Evolutionary conservation across 2,329 filamentous ascomycete species (phyloP), one percentile per base, ranked within the genome.

Genomic region (Penicillium sclerotiorum): DNA sequence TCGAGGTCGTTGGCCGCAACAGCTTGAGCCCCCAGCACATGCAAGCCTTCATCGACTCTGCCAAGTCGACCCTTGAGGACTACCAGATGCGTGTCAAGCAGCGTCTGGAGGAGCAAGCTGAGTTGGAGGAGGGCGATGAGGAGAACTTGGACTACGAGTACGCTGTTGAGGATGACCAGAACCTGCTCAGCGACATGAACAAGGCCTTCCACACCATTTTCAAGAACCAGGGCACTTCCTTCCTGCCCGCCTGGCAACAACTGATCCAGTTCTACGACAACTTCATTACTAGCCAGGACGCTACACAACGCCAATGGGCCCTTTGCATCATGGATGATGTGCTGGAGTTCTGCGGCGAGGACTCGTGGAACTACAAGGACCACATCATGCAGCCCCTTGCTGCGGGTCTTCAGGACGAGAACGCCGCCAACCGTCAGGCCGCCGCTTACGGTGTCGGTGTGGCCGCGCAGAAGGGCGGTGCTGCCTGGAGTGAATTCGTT

Each of bases 141-240:
- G 87, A 94, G 52, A 87, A 87, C 13, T 89, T 96, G 61, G 93
- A 96, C 45, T 83, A 87, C 37, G 80, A 95, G 25, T 88, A 95
- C 62, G 94, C 93, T 11, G 92, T 99, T 40, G 94, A 99, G 71
- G 94, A 99, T 61, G 94, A 99, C 68, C 93, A 97, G 73, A 96
- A 91, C 18, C 80, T 99, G 15, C 81, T 99, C 36, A 96, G 92
- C 1, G 94, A 99, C 67, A 99, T 99, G 94, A 99, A 99, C 83
- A 99, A 99, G 79, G 93, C 94, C 0, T 99, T 95, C 82, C 94
- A 99, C 74, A 93, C 91, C 53, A 90, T 99, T 59, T 99, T 99
- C 81, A 97, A 97, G 79, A 92, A 96, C 75, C 91, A 96, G 69
- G 89, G 90, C 20, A 80, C 85, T 8, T 77, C 81, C 9, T 99